phyloP scores from a whole-genome alignment of 495 filamentous ascomycete species.

The Jackrogersella multiformis region DNA sequence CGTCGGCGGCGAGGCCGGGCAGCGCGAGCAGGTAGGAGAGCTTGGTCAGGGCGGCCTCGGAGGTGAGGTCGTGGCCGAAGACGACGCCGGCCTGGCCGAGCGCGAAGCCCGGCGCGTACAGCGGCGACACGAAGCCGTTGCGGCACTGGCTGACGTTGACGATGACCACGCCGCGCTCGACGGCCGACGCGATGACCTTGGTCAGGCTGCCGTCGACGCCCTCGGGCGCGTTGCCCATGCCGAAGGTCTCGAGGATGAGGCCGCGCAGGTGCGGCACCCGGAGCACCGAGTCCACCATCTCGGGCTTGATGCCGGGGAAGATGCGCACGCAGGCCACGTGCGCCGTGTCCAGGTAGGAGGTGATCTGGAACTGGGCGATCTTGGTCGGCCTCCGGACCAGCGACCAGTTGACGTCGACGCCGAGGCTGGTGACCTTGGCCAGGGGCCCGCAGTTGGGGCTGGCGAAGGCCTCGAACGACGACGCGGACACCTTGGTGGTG shows the following conservation, averaged over 20 bases:
- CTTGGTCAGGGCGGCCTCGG: conserved; percentile 94
- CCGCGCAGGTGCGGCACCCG: conserved; percentile 80
- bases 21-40: conserved; percentile 85
- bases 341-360: conserved; percentile 80
- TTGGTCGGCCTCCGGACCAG: conserved; percentile 77
- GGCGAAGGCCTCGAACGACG: conserved; percentile 85
- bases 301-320: conserved; percentile 93
- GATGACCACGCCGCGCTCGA: conserved; percentile 82
- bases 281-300: conserved; percentile 92
- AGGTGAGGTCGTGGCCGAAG: conserved; percentile 91
- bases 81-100: conserved; percentile 91
- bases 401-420: conserved; percentile 85
- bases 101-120: conserved; percentile 90
- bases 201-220: conserved; percentile 86
- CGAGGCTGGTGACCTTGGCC: conserved; percentile 79
- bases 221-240: conserved; percentile 90
- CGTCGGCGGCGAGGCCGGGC: conserved; percentile 66
- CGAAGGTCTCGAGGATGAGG: conserved; percentile 92
- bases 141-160: conserved; percentile 95
- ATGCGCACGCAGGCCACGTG: conserved; percentile 94
- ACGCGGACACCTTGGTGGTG: conserved; percentile 87
- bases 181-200: conserved; percentile 78
- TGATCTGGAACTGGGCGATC: conserved; percentile 79
- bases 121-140: conserved; percentile 85
- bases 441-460: conserved; percentile 85